phyloP scores from a whole-genome alignment of 2,329 filamentous ascomycete genomes.

The Ceratocystis variospora region DNA sequence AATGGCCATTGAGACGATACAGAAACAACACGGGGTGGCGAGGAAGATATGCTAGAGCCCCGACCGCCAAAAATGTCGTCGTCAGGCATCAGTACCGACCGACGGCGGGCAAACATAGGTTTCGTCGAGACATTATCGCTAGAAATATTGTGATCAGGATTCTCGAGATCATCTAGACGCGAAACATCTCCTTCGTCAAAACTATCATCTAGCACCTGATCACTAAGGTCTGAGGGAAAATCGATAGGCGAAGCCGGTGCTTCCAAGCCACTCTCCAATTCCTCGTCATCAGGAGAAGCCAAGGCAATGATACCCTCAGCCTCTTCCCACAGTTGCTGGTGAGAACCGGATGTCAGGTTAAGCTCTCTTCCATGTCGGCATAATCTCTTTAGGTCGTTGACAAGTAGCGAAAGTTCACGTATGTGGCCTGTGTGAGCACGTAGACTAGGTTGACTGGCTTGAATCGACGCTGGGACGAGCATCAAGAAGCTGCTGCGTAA shows the following conservation, averaged over 20 bases:
- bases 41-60: constrained; percentile 9
- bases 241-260: constrained; percentile 30
- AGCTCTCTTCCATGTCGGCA: constrained; percentile 56
- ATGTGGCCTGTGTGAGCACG: constrained; percentile 75
- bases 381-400: constrained; percentile 70
- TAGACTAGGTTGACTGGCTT: constrained; percentile 68
- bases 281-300: constrained; percentile 56
- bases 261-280: constrained; percentile 30
- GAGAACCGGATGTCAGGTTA: constrained; percentile 46
- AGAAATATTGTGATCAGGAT: constrained; percentile 2
- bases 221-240: constrained; percentile 30
- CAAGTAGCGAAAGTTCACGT: constrained; percentile 63
- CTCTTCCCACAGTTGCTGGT: constrained; percentile 57
- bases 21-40: constrained; percentile 5
- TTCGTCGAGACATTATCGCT: background rate
- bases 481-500: constrained; percentile 33
- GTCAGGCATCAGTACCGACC: constrained; percentile 51
- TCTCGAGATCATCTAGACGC: constrained; percentile 7
- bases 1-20: constrained; percentile 15
- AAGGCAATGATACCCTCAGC: constrained; percentile 77
- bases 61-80: constrained; percentile 49
- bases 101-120: constrained; percentile 29
- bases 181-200: constrained; percentile 12
- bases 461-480: constrained; percentile 66
- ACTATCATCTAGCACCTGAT: constrained; percentile 27